phyloP scores from a whole-genome alignment of 257 asterid species.

The Misopates orontium region DNA sequence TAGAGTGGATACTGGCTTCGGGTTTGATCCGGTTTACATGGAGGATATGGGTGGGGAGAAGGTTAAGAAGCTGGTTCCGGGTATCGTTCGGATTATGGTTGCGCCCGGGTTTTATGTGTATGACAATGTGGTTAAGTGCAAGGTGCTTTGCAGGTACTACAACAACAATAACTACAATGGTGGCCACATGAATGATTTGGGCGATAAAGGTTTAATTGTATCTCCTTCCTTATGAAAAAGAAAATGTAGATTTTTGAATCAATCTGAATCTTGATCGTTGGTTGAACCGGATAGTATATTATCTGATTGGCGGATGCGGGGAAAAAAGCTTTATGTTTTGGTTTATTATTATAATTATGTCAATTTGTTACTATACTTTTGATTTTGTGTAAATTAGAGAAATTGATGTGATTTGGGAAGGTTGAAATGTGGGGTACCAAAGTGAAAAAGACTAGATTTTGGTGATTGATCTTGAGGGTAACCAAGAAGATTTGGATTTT shows the following conservation, averaged over 20 bases:
- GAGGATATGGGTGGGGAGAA: constrained; percentile 89
- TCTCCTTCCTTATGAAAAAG: constrained; percentile 40
- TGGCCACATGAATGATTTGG: constrained; percentile 23
- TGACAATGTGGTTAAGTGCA: constrained; percentile 93
- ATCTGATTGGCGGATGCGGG: too few species aligned
- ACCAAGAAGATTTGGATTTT: constrained; percentile 27
- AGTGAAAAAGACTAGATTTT: constrained; percentile 33
- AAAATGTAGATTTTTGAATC: too few species aligned
- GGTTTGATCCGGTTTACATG: constrained; percentile 86
- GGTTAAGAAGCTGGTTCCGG: constrained; percentile 64
- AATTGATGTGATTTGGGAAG: constrained; percentile 24
- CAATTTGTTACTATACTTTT: neutral
- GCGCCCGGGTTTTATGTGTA: constrained; percentile 92
- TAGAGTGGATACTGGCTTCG: constrained; percentile 69
- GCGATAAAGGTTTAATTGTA: constrained; percentile 49
- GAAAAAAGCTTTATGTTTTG: too few species aligned
- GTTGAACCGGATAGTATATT: too few species aligned
- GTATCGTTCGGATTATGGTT: constrained; percentile 81
- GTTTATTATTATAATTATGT: constrained; percentile 3
- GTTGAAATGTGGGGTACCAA: constrained; percentile 29
- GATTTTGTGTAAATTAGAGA: constrained; percentile 2
- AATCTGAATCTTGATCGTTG: neutral
- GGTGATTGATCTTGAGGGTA: constrained; percentile 17
- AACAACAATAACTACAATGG: constrained; percentile 43
- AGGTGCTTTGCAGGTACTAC: constrained; percentile 83